These are phyloP conservation scores for Aspergillus awamori DNA, from an alignment of 2,329 filamentous ascomycete genomes.

Conservation along the genomic window DNA sequence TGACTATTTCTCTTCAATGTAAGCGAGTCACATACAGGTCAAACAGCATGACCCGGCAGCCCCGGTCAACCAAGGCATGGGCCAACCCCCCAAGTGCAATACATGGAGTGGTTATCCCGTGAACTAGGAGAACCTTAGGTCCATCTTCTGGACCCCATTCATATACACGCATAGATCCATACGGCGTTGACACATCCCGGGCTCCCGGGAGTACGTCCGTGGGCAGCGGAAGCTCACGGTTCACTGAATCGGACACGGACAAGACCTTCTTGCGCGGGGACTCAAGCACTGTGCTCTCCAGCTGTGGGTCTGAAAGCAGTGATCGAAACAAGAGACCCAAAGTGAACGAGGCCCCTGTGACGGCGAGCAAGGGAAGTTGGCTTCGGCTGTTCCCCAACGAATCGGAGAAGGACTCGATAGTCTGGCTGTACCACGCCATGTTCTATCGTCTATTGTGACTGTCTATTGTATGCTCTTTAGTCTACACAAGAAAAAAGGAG, in stretches of 20 bases:
- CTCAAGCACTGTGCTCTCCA: conserved; percentile 26
- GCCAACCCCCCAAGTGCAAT: conserved; percentile 69
- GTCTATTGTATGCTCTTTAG: not conserved
- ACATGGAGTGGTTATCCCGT: conserved; percentile 80
- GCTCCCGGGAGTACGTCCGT: conserved; percentile 65
- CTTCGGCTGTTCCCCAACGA: conserved; percentile 33
- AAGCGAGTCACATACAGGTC: conserved; percentile 50
- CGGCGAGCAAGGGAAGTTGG: conserved; percentile 38
- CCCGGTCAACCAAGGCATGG: conserved; percentile 63
- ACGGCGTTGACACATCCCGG: conserved; percentile 63
- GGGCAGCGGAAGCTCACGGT: conserved; percentile 62
- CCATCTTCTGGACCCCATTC: conserved; percentile 78
- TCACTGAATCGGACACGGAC: conserved; percentile 39
- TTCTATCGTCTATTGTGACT: not conserved
- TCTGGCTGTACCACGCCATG: conserved; percentile 41
- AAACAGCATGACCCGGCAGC: conserved; percentile 79
- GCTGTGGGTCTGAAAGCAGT: conserved; percentile 24
- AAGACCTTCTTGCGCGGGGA: conserved; percentile 43
- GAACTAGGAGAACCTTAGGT: conserved; percentile 72
- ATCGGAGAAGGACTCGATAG: conserved; percentile 38
- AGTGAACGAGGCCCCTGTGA: conserved; percentile 40
- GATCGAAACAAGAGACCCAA: conserved; percentile 37
- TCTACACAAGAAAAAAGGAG: not conserved
- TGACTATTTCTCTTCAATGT: not conserved
- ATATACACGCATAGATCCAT: conserved; percentile 72